Base-by-base conservation (phyloP, 2,329 filamentous ascomycete species). In the Xylaria sp. region DNA sequence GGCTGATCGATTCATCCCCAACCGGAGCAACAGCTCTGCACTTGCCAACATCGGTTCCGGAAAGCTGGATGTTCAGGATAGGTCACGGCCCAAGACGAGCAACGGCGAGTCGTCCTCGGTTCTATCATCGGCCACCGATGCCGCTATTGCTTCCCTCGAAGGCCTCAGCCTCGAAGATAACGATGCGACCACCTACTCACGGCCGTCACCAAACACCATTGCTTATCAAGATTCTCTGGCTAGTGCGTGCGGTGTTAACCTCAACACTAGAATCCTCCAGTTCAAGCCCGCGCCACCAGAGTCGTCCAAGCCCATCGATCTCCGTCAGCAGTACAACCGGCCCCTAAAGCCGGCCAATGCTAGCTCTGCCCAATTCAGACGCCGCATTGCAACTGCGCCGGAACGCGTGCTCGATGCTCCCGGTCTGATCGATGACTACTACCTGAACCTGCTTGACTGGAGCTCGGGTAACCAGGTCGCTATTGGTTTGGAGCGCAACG, bases 201-300 rank as follows among this genome's bases (percentile, higher is more conserved):
- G 94, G 71, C 91, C 93, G 14, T 93, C 94, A 7, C 94, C 94
- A 64, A 94, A 96, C 81, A 91, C 93, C 2, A 89, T 93, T 61
- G 95, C 95, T 24, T 98, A 98, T 81, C 92, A 98, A 81, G 93
- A 96, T 67, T 95, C 94, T 2, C 85, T 98, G 54, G 94, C 95
- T 54, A 91, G 90, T 73, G 95, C 95, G 58, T 98, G 95, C 79
- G 96, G 94, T 65, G 93, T 99, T 71, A 95, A 90, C 78, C 88
- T 97, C 70, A 97, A 94, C 85, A 97, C 94, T 64, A 93, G 96
- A 71, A 99, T 99, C 75, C 91, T 99, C 60, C 93, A 96, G 68
- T 99, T 98, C 88, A 99, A 99, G 90, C 96, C 96, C 63, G 94
- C 95, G 1, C 89, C 96, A n/a, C 96, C 96, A 3, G 96, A 98